Evolutionary conservation across 1,284 basidiomycete genomes (phyloP).

Genomic region (Irpex sp.): DNA sequence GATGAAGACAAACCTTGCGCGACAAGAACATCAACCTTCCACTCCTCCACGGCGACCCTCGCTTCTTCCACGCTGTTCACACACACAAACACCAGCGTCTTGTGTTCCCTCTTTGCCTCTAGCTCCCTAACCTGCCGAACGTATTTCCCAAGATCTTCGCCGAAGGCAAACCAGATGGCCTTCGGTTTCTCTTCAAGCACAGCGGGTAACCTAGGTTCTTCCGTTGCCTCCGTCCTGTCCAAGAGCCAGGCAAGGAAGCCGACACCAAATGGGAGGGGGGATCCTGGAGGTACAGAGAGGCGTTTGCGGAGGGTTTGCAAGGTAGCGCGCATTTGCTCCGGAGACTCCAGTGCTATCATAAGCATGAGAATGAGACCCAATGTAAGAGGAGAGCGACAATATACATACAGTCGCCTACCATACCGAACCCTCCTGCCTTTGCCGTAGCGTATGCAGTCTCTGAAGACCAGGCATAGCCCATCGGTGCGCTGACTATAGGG

Average conservation of each 20-base stretch:
- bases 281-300: constrained; percentile 19
- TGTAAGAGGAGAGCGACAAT: constrained; percentile 1
- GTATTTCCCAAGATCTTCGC: constrained; percentile 55
- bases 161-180: constrained; percentile 74
- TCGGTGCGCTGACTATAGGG: constrained; percentile 15
- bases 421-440: constrained; percentile 68
- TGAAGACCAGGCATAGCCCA: constrained; percentile 13
- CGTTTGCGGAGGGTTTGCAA: constrained; percentile 20
- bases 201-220: constrained; percentile 40
- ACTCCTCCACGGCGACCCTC: constrained; percentile 48
- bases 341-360: constrained; percentile 39
- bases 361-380: not conserved
- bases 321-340: constrained; percentile 36
- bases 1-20: constrained; percentile 55
- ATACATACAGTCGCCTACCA: constrained; percentile 50
- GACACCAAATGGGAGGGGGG: constrained; percentile 53
- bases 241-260: constrained; percentile 72
- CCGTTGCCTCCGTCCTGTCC: constrained; percentile 22
- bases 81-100: constrained; percentile 61
- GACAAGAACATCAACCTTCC: constrained; percentile 68
- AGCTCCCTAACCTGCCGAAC: constrained; percentile 51
- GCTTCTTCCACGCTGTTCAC: constrained; percentile 58
- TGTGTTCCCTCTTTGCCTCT: constrained; percentile 39
- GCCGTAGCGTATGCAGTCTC: constrained; percentile 41
- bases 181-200: constrained; percentile 39